Base-by-base conservation (phyloP, 2,329 filamentous ascomycete genomes). In the Fusarium humuli region DNA sequence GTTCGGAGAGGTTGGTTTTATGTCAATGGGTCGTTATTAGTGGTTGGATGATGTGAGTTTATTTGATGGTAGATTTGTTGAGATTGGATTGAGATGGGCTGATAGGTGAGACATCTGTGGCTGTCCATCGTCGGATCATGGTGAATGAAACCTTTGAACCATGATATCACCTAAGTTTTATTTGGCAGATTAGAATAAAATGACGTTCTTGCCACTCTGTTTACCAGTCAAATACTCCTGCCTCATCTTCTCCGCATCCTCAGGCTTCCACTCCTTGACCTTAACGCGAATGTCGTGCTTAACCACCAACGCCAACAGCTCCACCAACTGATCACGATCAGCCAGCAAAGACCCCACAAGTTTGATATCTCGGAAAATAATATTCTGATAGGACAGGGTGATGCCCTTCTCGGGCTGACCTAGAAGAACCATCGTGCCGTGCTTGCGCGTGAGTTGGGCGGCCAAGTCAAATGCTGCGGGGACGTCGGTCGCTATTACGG, bases 241-340 rank as follows among this genome's bases (percentile, higher is more conserved):
- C 14, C 56, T 46, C 61, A 66, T 66, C 5, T 27, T 3, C 10
- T 66, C 61, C 2, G 64, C 56, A 11, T 61, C 56, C 6, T 61
- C 64, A n/a, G 10, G 22, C 22, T 41, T 56, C 61, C 61, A 67
- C n/a, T 66, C 37, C 16, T 52, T 52, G 8, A 67, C 40, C 20
- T 61, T 61, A 14, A 61, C 44, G 3, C 47, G 45, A 2, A 67
- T 58, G 4, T 42, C 13, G 3, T 67, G 61, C 20, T 66, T 18
- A 2, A 46, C 49, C 1, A 56, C 61, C 3, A 66, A 23, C 12
- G 37, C n/a, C 3, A 67, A 18, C 2, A 61, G 32, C 13, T 52
- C 55, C 11, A 40, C 22, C 1, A 46, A 22, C 5, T 50, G 45
- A 11, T 42, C 25, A 0, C 45, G 49, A 10, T 61, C 55, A 9